Base-by-base conservation (phyloP, 352 stramenopile genomes). In the Globisporangium sylvaticum region DNA sequence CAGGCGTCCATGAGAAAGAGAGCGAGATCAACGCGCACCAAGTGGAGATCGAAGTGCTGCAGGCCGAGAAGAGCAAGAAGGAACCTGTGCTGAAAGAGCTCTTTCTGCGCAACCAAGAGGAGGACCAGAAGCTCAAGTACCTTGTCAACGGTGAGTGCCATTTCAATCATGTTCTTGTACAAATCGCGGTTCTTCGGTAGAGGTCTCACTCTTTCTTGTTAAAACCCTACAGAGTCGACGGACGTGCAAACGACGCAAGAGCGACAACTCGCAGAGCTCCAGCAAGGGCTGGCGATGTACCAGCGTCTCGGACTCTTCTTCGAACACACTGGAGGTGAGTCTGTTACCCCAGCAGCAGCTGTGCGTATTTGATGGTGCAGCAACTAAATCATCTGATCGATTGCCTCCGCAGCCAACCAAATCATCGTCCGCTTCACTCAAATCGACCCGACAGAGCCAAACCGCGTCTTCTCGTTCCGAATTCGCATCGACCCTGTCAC, bases 371-470 rank as follows among this genome's bases (percentile, higher is more conserved):
- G 14, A 31, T 39, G 20, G 10, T 12, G 4, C n/a, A 90, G 82
- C 58, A 76, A 90, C 48, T 80, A 84, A 76, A 89, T 54, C 81
- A 84, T 9, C 18, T 22, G 42, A 50, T 63, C 24, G n/a, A 62
- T 60, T 46, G 32, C 53, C 37, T 72, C 31, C 31, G 25, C 24
- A 91, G 86, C 70, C 58, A 76, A 90, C 57, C 83, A 86, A 14
- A 79, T 94, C 12, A 67, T 78, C 8, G 84, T 91, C 18, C 73
- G 77, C 22, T 91, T 94, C 64, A 90, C 80, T 27, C 84, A 92
- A 53, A 82, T 94, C 60, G 83, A 94, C 66, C 62, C 69, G 2
- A 62, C 76, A n/a, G 72, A 85, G 34, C 80, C 76, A 18, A 65
- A 65, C 59, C 83, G 86, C 31, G 83, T 83, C 58, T 94, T 92